Evolutionary conservation across 306 rosid genomes (phyloP).

Genomic region (Medicago ruthenica): DNA sequence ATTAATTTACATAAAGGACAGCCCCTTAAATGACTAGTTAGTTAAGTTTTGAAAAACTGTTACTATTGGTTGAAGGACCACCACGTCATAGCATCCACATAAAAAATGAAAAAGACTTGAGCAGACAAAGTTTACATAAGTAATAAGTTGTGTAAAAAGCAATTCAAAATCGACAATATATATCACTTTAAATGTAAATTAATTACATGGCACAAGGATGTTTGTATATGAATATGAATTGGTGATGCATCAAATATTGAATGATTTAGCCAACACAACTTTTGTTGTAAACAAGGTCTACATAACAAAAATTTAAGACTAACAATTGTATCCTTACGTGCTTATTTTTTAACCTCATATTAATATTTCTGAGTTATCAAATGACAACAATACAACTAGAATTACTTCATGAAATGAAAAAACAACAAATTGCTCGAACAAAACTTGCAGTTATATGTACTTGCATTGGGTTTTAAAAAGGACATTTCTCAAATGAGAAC

Average conservation of each 20-base stretch:
- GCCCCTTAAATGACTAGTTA: not conserved
- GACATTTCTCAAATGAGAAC: conserved; percentile 43
- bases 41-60: not conserved
- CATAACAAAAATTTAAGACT: not conserved
- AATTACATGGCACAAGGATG: not conserved
- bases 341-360: conserved; percentile 28
- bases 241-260: not conserved
- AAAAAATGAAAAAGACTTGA: not conserved
- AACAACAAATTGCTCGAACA: conserved; percentile 39
- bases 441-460: conserved; percentile 49
- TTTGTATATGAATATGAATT: not conserved
- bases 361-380: conserved; percentile 28
- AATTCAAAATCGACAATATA: not conserved
- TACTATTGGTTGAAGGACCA: not conserved
- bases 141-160: not conserved
- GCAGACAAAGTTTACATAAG: not conserved
- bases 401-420: conserved; percentile 32
- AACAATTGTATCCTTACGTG: not conserved
- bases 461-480: conserved; percentile 50
- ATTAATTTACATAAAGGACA: not conserved
- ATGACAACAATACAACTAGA: conserved; percentile 38
- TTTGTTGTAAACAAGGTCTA: not conserved
- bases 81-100: not conserved
- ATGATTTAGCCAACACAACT: conserved; percentile 17
- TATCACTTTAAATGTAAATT: not conserved